A percentile compares a stretch with the other conserved stretches of the same genome.
Conservation (phyloP, 768 basidiomycete species). For the Leucosporidium creatinivorum region DNA sequence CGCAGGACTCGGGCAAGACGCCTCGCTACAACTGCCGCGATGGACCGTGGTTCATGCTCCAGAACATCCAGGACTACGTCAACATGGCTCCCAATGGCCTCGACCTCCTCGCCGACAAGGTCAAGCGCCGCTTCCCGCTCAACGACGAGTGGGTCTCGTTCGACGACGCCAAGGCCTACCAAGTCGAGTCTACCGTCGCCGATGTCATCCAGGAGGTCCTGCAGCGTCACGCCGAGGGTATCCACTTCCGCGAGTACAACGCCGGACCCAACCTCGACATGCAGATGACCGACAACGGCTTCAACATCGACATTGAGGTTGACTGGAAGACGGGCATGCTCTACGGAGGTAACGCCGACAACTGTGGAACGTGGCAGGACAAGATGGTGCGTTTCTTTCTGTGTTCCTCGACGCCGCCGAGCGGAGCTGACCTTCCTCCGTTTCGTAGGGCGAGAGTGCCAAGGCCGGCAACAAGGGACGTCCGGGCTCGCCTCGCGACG, state of each 20-base stretch:
- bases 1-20: conserved; percentile 29
- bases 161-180: conserved; percentile 77
- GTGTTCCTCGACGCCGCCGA: background rate
- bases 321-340: conserved; percentile 93
- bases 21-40: conserved; percentile 81
- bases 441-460: conserved; percentile 60
- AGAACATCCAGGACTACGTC: conserved; percentile 94
- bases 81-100: conserved; percentile 74
- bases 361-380: conserved; percentile 90
- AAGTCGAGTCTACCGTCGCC: conserved; percentile 73
- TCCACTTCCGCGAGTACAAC: conserved; percentile 90
- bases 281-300: conserved; percentile 90
- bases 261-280: conserved; percentile 93
- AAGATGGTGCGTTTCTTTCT: conserved; percentile 31
- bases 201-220: conserved; percentile 94
- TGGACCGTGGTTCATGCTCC: conserved; percentile 99
- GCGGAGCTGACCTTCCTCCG: background rate
- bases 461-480: conserved; percentile 89
- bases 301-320: conserved; percentile 86
- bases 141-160: conserved; percentile 91
- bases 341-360: conserved; percentile 72
- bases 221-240: conserved; percentile 85
- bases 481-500: conserved; percentile 94
- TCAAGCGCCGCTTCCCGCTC: conserved; percentile 88
- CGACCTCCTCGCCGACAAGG: conserved; percentile 65